Base-by-base conservation (phyloP, 768 basidiomycete species). In the Cubamyces sp. region DNA sequence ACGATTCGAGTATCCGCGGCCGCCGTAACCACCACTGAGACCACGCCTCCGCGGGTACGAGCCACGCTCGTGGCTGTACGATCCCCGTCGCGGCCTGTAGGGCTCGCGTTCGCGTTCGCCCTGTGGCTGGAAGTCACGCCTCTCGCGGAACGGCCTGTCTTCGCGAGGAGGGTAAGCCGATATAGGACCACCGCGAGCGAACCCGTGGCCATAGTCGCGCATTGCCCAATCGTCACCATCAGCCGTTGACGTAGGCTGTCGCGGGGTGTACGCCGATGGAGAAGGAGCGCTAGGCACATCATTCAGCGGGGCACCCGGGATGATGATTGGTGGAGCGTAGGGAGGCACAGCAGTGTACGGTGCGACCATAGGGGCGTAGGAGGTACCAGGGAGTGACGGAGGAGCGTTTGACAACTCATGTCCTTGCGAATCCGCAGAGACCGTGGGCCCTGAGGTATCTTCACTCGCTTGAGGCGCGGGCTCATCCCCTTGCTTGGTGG, bases 151-250 rank as follows among this genome's bases (percentile, higher is more conserved):
- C 18, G 71, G 9, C 52, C 71, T 62, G 14, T 73, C 75, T 23
- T 74, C 75, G 23, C 73, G 75, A 5, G 73, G 66, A 1, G 74
- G 73, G 28, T 78, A 75, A 3, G 77, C 77, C 3, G 64, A 65
- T 4, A 16, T 23, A 18, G 63, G 50, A 2, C 77, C 78, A 62
- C 78, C 76, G 14, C 76, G 73, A 1, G 87, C 87, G 63, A 88
- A 88, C 5, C 87, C 87, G 67, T 75, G 88, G 9, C 88, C 87
- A 57, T 79, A 88, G 66, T 89, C 80, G 62, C 78, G 82, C 46
- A 88, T 87, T 57, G 80, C 79, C 71, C 81, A 83, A 12, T 81
- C 79, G 37, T 74, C 74, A 9, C 64, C 45, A 14, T 54, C 65
- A 1, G 66, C 49, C 21, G 64, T 54, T 16, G 59, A 40, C 21